Evolutionary conservation across 2,329 filamentous ascomycete genomes (phyloP), one percentile per base, ranked within the genome.

Genomic region (Ceratocystis lukuohia): DNA sequence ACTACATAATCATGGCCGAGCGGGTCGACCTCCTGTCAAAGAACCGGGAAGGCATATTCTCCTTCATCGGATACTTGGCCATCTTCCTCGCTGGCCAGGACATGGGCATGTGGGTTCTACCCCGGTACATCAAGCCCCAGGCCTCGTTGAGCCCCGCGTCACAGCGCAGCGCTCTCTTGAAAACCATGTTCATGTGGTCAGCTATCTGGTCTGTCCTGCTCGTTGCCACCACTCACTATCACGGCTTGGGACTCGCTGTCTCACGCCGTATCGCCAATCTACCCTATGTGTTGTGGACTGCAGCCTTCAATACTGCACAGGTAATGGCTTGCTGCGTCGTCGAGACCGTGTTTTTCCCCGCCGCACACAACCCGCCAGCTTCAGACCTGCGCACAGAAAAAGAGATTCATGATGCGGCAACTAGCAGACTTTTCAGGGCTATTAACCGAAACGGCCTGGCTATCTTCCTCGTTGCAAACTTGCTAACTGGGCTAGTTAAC

Each of bases 31-130:
- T 96, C 15, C 75, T 99, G 5, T 93, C 90, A 1, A 89, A 91
- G 80, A 99, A 99, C 73, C 84, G 93, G 30, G 94, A 99, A 75
- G 94, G 94, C 0, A 81, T 99, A n/a, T 96, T 93, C 75, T 96
- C 91, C 65, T 96, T 97, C 75, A 77, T 89, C 62, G 66, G 94
- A 3, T 99, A 99, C 73, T 82, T 99, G 59, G 88, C 93, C 61
- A 96, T 99, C 68, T 99, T 96, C 75, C 84, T 99, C 48, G 86
- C 89, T 0, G 94, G 94, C 2, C 91, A 95, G 73, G 88, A 89
- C 50, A 84, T 87, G 20, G 94, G 94, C 62, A 86, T 92, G 76
- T 84, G 87, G 69, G 83, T 94, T 67, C 83, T 97, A 46, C 89
- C 90, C 2, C 75, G 85, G 68, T 77, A 75, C 73, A 73, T 81